These are phyloP conservation scores for Bryoerythrophyllum caledonicum DNA, from an alignment of 225 moss, liverwort and hornwort species.

Conservation along the genomic window DNA sequence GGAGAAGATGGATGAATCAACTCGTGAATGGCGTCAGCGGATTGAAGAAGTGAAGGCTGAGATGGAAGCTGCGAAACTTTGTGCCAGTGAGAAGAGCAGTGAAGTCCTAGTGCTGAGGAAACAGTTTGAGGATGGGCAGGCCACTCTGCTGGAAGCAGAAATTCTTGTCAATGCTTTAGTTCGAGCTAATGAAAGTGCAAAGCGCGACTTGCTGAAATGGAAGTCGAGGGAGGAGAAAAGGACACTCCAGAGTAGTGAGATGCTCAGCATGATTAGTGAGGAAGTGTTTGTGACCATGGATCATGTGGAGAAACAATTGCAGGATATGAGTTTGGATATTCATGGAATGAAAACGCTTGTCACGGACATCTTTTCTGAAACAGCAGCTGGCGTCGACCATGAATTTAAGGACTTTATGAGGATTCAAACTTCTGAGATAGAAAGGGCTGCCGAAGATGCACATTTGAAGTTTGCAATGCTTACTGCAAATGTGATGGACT, in stretches of 20 bases:
- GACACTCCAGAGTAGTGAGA: constrained; percentile 25
- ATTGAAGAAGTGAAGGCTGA: constrained; percentile 36
- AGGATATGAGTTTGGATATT: constrained; percentile 35
- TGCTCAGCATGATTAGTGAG: constrained; percentile 43
- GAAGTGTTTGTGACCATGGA: constrained; percentile 39
- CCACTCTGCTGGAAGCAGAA: constrained; percentile 62
- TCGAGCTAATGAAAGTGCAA: constrained; percentile 73
- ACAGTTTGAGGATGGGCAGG: constrained; percentile 52
- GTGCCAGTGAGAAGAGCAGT: constrained; percentile 43
- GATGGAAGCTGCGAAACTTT: constrained; percentile 44
- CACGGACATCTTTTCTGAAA: constrained; percentile 13
- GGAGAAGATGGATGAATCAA: constrained; percentile 43
- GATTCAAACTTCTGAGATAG: constrained; percentile 33
- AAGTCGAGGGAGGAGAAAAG: constrained; percentile 39
- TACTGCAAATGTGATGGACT: constrained; percentile 21
- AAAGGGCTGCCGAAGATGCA: constrained; percentile 26
- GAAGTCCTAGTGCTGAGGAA: constrained; percentile 35
- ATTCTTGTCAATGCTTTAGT: constrained; percentile 76
- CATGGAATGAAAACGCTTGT: constrained; percentile 31
- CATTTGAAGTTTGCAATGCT: constrained; percentile 16
- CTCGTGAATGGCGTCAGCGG: constrained; percentile 44
- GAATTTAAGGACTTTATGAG: constrained; percentile 30
- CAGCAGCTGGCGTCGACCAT: constrained; percentile 27
- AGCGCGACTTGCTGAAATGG: constrained; percentile 54
- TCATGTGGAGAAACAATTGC: constrained; percentile 39